A percentile compares a stretch with the other conserved stretches of the same genome.
phyloP scores from a whole-genome alignment of 2,329 filamentous ascomycete genomes.

The Hypoxylon sp. region DNA sequence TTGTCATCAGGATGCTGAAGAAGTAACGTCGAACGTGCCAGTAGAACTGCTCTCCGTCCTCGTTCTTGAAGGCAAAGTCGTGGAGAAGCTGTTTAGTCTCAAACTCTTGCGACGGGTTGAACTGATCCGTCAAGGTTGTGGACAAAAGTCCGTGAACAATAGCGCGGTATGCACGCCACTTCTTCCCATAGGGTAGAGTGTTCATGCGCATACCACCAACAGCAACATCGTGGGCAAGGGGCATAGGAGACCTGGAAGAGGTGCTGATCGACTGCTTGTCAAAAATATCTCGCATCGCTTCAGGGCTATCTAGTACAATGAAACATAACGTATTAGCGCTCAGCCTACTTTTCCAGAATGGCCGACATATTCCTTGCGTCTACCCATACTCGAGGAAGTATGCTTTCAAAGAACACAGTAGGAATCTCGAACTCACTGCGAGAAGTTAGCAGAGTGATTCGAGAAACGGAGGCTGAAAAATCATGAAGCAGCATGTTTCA shows the following conservation, averaged over 20 bases:
- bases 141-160: constrained; percentile 56
- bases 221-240: constrained; percentile 58
- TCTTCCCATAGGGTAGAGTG: constrained; percentile 59
- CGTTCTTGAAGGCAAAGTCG: constrained; percentile 57
- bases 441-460: too few relatives aligned
- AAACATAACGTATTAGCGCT: too few relatives aligned
- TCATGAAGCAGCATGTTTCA: too few relatives aligned
- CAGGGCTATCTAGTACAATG: constrained; percentile 52
- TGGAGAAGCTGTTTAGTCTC: constrained; percentile 62
- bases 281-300: constrained; percentile 61
- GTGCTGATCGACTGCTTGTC: constrained; percentile 57
- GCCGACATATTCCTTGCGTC: too few relatives aligned
- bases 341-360: too few relatives aligned
- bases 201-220: constrained; percentile 59
- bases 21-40: constrained; percentile 52
- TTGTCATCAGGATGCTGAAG: constrained; percentile 53
- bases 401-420: too few relatives aligned
- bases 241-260: constrained; percentile 56
- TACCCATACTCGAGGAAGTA: too few relatives aligned
- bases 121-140: constrained; percentile 54
- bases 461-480: too few relatives aligned
- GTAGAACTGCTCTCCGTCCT: constrained; percentile 50
- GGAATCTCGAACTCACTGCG: too few relatives aligned
- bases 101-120: constrained; percentile 62
- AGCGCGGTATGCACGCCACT: constrained; percentile 59